Percentiles rank a stretch among this genome's conserved stretches.
phyloP scores from a whole-genome alignment of 192 early-diverging fungal genomes.

The Linnemannia exigua region DNA sequence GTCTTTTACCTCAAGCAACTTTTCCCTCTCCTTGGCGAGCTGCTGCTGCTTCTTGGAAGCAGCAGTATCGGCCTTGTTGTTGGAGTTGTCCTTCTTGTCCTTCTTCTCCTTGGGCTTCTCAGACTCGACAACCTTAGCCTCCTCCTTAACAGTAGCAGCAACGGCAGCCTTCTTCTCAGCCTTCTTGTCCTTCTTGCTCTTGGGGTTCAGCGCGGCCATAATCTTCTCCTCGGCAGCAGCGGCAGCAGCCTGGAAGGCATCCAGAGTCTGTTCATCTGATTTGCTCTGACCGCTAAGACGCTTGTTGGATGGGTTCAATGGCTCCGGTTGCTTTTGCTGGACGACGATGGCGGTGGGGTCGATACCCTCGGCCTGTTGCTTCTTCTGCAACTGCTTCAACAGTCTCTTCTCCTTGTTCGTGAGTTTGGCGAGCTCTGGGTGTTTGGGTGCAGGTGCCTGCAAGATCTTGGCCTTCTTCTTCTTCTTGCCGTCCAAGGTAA shows the following conservation, averaged over 20 bases:
- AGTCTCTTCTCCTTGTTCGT: constrained; percentile 50
- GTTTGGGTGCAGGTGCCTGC: constrained; percentile 1
- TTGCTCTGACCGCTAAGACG: constrained; percentile 12
- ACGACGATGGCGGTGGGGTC: constrained; percentile 18
- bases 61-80: constrained; percentile 1
- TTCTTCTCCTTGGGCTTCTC: constrained; percentile 15
- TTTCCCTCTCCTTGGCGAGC: constrained; percentile 51
- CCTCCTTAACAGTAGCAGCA: background rate
- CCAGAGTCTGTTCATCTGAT: constrained; percentile 9
- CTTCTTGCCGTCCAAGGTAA: background rate
- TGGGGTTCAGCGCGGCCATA: constrained; percentile 2
- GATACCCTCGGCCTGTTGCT: constrained; percentile 38
- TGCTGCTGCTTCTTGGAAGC: constrained; percentile 49
- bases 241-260: constrained; percentile 3
- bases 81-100: constrained; percentile 26
- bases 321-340: background rate
- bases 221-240: background rate
- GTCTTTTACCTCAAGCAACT: constrained; percentile 39
- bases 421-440: constrained; percentile 39
- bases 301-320: constrained; percentile 21
- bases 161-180: constrained; percentile 12
- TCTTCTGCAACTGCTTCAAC: constrained; percentile 55
- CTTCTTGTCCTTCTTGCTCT: constrained; percentile 34
- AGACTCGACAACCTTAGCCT: background rate
- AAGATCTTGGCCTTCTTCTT: constrained; percentile 17